Evolutionary conservation across 2,329 filamentous ascomycete genomes (phyloP), one percentile per base, ranked within the genome.

Genomic region (Colletotrichum sojae): DNA sequence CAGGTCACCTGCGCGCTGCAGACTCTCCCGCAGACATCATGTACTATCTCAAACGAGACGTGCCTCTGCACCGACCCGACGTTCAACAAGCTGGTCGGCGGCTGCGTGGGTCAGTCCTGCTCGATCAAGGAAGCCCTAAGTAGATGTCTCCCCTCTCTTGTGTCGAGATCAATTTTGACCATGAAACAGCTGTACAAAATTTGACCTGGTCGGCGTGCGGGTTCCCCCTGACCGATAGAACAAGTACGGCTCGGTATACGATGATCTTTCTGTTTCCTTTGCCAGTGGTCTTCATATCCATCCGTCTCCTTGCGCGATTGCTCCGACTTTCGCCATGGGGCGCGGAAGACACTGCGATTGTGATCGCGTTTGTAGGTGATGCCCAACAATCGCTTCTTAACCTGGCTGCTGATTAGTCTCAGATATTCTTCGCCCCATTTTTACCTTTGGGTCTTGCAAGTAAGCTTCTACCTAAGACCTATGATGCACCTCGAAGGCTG

Each of bases 31-130:
- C 40, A 63, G 27, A 48, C 52, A 3, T 25, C 60, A 5, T 63
- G 60, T 16, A 39, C 60, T 6, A 56, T 63, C 25, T 18, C 43
- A 15, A 57, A 63, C 13, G 25, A 55, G 8, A 57, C 52, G 27
- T 63, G 61, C 27, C 43, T 63, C 5, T 63, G 61, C 18, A 39
- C 27, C 43, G 54, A 63, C 27, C 52, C 52, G 8, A 56, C 54
- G 6, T 63, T 63, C 52, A 57, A 43, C 13, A 46, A 31, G 2
- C 16, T 57, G 16, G 61, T 57, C 13, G 61, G 61, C 16, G 61
- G 52, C 18, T 57, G 61, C 45, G 31, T 57, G 3, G 18, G 22
- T 13, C n/a, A 36, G 18, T 15, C 18, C 12, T 49, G 45, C 15
- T 49, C 52, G 1, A 25, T 63, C 27, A 49, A 56, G 5, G 57